Evolutionary conservation across 2,329 filamentous ascomycete species (phyloP), one percentile per base, ranked within the genome.

Genomic region (Colletotrichum kahawae): DNA sequence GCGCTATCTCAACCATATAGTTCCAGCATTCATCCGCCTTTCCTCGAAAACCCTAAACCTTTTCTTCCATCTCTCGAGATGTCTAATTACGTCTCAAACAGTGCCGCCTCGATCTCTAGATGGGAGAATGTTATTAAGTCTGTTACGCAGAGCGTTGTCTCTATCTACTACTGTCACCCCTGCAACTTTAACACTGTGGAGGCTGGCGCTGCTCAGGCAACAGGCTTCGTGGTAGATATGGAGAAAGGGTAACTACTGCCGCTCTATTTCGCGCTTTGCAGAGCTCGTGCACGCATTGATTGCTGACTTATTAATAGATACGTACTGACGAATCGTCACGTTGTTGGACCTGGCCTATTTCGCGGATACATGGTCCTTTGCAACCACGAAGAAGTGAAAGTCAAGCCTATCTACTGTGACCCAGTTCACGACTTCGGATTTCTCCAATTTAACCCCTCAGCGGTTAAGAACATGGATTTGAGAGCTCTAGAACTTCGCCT

Each of bases 321-420:
- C 82, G 96, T 97, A 79, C 85, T 97, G 83, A 97, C 95, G 13
- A 97, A 97, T 83, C 91, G 95, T 74, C 97, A 99, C 86, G 97
- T 99, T 36, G 97, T 98, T 56, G 95, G 97, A 78, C 91, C 97
- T 1, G 97, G 97, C 1, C 97, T 97, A 1, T 99, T 99, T 85
- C 98, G 96, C 94, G 97, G 97, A 62, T 98, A 98, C 86, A 96
- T 95, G 83, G 96, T 99, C 79, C 99, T 99, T 83, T 97, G 99
- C 84, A 99, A 99, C 83, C 97, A 99, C 84, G 97, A 99, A 79
- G 90, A 97, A 88, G 97, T 97, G 79, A 97, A 98, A 83, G 96
- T 97, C 63, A 95, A 95, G 82, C 97, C 97, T 10, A 95, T 99
- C 66, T 99, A 99, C 86, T 95, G 97, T 81, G 97, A 99, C 82